These are phyloP conservation scores for Colletotrichum neosansevieriae DNA, from an alignment of 2,329 filamentous ascomycete species.

Conservation along the genomic window DNA sequence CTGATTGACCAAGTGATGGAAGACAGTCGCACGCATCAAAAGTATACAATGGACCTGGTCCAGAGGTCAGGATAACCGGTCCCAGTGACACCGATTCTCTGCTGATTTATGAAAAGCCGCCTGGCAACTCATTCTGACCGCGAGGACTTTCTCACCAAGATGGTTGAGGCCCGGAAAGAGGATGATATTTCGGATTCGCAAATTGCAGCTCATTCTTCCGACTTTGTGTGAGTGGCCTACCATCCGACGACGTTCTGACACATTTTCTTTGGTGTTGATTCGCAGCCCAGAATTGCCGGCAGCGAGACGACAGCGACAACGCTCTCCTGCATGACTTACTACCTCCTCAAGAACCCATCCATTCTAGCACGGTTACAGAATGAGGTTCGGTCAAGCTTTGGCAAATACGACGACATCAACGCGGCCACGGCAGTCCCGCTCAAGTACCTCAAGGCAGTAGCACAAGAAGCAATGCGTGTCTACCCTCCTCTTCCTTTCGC, in stretches of 20 bases:
- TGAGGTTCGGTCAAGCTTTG: constrained; percentile 58
- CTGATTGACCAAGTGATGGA: not conserved
- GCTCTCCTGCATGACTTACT: constrained; percentile 12
- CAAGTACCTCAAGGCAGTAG: constrained; percentile 67
- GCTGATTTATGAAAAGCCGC: not conserved
- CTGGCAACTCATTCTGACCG: not conserved
- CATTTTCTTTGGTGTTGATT: too few species aligned
- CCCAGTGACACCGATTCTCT: too few species aligned
- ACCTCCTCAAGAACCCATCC: not conserved
- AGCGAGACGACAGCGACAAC: constrained; percentile 22
- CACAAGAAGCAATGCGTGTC: constrained; percentile 67
- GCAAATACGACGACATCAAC: constrained; percentile 42
- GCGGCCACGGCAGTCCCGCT: constrained; percentile 61
- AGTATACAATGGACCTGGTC: constrained; percentile 18
- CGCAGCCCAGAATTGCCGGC: not conserved
- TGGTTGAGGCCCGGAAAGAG: not conserved
- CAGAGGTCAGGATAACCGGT: not conserved
- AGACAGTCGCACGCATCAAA: constrained; percentile 1
- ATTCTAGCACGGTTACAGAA: constrained; percentile 54
- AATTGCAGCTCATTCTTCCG: constrained; percentile 46
- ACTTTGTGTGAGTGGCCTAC: constrained; percentile 41
- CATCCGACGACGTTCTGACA: not conserved
- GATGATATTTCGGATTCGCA: constrained; percentile 44
- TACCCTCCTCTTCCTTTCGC: constrained; percentile 55
- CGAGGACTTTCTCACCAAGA: constrained; percentile 26